phyloP scores from a whole-genome alignment of 495 filamentous ascomycete species.

The Aspergillus asperescens region DNA sequence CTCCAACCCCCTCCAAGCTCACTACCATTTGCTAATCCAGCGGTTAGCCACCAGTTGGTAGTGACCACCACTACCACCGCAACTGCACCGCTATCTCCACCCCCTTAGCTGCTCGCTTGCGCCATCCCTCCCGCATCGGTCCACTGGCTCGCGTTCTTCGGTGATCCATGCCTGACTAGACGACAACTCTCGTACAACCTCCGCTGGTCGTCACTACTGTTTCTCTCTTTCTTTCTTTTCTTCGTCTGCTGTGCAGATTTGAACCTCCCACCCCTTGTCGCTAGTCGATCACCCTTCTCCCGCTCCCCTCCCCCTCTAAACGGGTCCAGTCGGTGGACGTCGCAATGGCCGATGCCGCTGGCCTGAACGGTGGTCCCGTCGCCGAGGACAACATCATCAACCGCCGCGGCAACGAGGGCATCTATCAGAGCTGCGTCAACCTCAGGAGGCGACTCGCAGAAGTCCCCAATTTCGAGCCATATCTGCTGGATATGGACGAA shows the following conservation, averaged over 20 bases:
- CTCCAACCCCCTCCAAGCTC: background rate
- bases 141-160: constrained; percentile 46
- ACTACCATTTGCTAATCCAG: background rate
- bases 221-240: constrained; percentile 15
- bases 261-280: constrained; percentile 11
- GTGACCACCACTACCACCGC: constrained; percentile 14
- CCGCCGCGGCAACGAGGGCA: constrained; percentile 81
- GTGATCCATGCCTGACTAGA: constrained; percentile 35
- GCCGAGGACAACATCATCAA: constrained; percentile 92
- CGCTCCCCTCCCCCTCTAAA: constrained; percentile 21
- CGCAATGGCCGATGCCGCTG: constrained; percentile 36
- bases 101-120: constrained; percentile 43
- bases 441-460: constrained; percentile 72
- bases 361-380: constrained; percentile 51
- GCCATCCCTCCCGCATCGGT: constrained; percentile 79
- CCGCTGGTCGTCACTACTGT: constrained; percentile 24
- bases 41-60: background rate
- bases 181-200: constrained; percentile 22
- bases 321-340: constrained; percentile 23
- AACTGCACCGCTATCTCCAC: constrained; percentile 21
- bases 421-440: constrained; percentile 90
- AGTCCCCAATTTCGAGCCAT: constrained; percentile 75
- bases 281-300: constrained; percentile 2
- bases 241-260: constrained; percentile 40
- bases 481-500: constrained; percentile 58